A percentile compares a stretch with the other conserved stretches of the same genome.
phyloP scores from a whole-genome alignment of 2,329 filamentous ascomycete species.

The Aureobasidium pullulans region DNA sequence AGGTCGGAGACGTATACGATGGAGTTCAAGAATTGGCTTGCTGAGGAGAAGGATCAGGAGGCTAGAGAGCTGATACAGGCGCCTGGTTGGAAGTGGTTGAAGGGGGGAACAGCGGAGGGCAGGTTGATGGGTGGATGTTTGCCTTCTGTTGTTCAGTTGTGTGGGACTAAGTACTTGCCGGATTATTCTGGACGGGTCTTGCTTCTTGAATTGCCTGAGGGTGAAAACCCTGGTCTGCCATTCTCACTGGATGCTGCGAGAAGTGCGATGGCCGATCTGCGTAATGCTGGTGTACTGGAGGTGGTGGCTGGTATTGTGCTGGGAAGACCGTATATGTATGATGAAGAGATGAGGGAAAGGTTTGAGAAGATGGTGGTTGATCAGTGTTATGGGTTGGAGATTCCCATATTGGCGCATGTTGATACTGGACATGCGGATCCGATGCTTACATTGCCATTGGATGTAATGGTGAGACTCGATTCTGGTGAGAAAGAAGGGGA shows the following conservation, averaged over 20 bases:
- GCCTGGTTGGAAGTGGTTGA: constrained; percentile 16
- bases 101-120: constrained; percentile 12
- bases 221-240: neutral
- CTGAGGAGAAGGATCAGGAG: neutral
- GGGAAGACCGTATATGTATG: constrained; percentile 15
- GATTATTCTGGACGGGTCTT: constrained; percentile 5
- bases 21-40: constrained; percentile 12
- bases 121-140: constrained; percentile 14
- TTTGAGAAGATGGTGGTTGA: constrained; percentile 9
- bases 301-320: constrained; percentile 12
- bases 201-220: constrained; percentile 15
- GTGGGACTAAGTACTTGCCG: constrained; percentile 5
- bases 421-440: constrained; percentile 16
- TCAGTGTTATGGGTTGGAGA: neutral
- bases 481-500: neutral
- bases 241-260: neutral
- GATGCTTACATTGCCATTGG: constrained; percentile 15
- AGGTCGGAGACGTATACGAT: neutral
- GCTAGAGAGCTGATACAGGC: neutral
- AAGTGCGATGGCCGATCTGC: constrained; percentile 4
- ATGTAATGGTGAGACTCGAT: constrained; percentile 1
- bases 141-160: constrained; percentile 10
- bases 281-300: constrained; percentile 5
- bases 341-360: neutral
- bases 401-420: constrained; percentile 11